These are phyloP conservation scores for Hyphodiscus hymeniophilus DNA, from an alignment of 495 filamentous ascomycete species.

Conservation along the genomic window DNA sequence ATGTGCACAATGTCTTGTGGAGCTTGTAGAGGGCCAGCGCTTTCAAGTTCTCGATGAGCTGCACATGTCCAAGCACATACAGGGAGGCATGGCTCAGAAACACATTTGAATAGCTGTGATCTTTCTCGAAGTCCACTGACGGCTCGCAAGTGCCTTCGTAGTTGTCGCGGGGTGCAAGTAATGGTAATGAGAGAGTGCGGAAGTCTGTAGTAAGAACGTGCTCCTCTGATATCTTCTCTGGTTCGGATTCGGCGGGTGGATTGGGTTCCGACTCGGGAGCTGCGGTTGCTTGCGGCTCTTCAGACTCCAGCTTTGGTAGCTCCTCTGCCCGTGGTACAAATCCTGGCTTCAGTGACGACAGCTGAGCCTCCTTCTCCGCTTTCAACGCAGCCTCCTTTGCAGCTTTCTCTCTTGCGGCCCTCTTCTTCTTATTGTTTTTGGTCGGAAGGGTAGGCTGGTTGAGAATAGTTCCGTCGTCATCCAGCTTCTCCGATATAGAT, in stretches of 20 bases:
- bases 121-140: background rate
- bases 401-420: no score
- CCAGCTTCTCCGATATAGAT: background rate
- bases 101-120: conserved; percentile 19
- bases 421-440: background rate
- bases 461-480: background rate
- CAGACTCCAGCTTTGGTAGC: background rate
- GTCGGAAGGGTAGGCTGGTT: background rate
- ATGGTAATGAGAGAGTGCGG: background rate
- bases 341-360: no score
- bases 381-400: no score
- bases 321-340: background rate
- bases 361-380: background rate
- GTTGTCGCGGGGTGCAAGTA: background rate
- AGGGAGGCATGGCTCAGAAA: conserved; percentile 25
- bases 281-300: background rate
- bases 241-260: background rate
- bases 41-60: conserved; percentile 19
- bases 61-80: conserved; percentile 17
- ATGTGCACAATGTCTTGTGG: conserved; percentile 21
- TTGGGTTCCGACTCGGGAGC: background rate
- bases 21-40: conserved; percentile 23
- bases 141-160: conserved; percentile 1
- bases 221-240: background rate
- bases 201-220: background rate